Evolutionary conservation across 345 rosid genomes (phyloP).

Genomic region (Eucalyptus regnans): DNA sequence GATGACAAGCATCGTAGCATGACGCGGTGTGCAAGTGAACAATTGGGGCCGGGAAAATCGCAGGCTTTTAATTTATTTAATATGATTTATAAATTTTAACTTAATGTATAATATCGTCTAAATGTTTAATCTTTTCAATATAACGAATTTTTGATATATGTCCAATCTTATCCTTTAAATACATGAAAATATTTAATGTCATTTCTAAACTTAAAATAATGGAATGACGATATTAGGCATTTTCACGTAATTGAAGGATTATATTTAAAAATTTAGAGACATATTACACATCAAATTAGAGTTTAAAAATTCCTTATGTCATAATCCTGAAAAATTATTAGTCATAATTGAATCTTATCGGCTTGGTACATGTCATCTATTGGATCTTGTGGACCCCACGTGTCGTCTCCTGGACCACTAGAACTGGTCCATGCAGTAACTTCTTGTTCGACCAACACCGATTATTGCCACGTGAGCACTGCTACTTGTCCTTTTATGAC

Average conservation of each 20-base stretch:
- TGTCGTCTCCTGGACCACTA: neutral
- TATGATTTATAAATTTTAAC: neutral
- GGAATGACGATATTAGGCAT: fast-evolving
- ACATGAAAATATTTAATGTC: fast-evolving
- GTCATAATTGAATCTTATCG: neutral
- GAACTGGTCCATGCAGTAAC: neutral
- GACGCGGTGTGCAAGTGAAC: neutral
- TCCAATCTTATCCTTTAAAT: neutral
- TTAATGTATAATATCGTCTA: fast-evolving
- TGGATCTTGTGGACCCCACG: neutral
- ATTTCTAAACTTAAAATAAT: neutral
- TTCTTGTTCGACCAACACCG: neutral
- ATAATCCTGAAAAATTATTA: neutral
- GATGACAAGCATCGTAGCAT: neutral
- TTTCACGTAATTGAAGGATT: neutral
- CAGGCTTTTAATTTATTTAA: neutral
- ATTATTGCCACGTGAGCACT: neutral
- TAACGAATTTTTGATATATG: neutral
- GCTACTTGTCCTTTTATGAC: neutral
- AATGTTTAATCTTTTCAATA: fast-evolving
- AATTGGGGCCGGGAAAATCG: neutral
- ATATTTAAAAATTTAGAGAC: neutral
- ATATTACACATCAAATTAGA: fast-evolving
- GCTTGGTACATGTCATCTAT: neutral
- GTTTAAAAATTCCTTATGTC: fast-evolving